phyloP scores from a whole-genome alignment of 148 eudicot genomes.

The Camellia granthamiana region DNA sequence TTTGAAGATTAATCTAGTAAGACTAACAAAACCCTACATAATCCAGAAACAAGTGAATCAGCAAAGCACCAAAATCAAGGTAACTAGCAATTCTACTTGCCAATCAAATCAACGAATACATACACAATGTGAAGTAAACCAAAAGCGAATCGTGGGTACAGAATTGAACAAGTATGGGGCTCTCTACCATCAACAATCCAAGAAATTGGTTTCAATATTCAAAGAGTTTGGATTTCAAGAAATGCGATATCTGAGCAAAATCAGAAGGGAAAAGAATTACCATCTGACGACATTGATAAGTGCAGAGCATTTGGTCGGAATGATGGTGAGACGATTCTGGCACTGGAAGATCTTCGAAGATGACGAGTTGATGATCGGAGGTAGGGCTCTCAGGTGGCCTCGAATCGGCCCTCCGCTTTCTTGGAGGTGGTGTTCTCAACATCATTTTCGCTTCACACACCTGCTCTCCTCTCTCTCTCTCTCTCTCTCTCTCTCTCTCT shows the following conservation, averaged over 20 bases:
- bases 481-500: background rate
- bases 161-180: background rate
- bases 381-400: slow-evolving; percentile 43
- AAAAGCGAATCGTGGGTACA: background rate
- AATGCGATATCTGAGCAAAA: no score
- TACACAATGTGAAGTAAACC: background rate
- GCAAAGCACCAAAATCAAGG: background rate
- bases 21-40: background rate
- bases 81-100: background rate
- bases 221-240: background rate
- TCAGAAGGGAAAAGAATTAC: slow-evolving; percentile 26
- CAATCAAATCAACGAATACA: background rate
- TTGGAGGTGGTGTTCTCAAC: slow-evolving; percentile 66
- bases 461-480: background rate
- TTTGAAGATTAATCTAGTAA: background rate
- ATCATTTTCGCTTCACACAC: slow-evolving; percentile 39
- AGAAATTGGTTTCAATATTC: background rate
- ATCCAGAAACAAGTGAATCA: background rate
- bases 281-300: slow-evolving; percentile 97
- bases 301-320: slow-evolving; percentile 83
- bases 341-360: slow-evolving; percentile 67
- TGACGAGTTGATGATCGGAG: slow-evolving; percentile 50
- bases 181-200: background rate
- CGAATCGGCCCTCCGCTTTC: slow-evolving; percentile 56
- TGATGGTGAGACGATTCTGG: slow-evolving; percentile 41